These are phyloP conservation scores for Fusarium piperis DNA, from an alignment of 2,329 filamentous ascomycete species.

Conservation along the genomic window DNA sequence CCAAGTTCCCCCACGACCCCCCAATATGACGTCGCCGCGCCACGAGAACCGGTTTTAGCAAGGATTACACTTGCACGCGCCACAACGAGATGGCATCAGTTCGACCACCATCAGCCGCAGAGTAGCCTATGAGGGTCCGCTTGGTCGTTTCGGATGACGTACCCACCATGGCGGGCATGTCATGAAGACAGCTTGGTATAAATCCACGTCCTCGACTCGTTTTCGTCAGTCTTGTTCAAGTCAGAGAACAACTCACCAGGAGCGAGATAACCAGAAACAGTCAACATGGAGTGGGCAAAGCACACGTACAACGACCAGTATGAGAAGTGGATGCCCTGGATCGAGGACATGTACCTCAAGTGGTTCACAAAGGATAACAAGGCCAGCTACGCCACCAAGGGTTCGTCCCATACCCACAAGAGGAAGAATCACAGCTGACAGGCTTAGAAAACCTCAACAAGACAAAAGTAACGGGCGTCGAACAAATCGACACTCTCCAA, in stretches of 20 bases:
- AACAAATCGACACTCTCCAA: slow-evolving; percentile 74
- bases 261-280: background rate
- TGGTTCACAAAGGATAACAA: slow-evolving; percentile 84
- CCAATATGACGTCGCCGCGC: slow-evolving; percentile 35
- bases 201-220: background rate
- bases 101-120: slow-evolving; percentile 23
- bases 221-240: background rate
- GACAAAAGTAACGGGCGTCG: slow-evolving; percentile 74
- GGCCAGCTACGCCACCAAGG: slow-evolving; percentile 74
- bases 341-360: slow-evolving; percentile 76
- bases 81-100: slow-evolving; percentile 38
- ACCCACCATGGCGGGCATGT: slow-evolving; percentile 6
- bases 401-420: slow-evolving; percentile 51
- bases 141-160: slow-evolving; percentile 38
- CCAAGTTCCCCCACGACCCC: background rate
- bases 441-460: slow-evolving; percentile 70
- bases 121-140: slow-evolving; percentile 27
- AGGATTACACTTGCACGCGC: slow-evolving; percentile 30
- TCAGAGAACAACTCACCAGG: background rate
- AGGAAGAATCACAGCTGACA: slow-evolving; percentile 2
- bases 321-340: slow-evolving; percentile 79
- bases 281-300: slow-evolving; percentile 64
- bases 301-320: slow-evolving; percentile 77
- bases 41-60: slow-evolving; percentile 39
- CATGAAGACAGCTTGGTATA: slow-evolving; percentile 22